Percentiles rank a stretch among this genome's conserved stretches.
Evolutionary conservation across 306 rosid genomes (phyloP).

Genomic region (Lablab purpureus): DNA sequence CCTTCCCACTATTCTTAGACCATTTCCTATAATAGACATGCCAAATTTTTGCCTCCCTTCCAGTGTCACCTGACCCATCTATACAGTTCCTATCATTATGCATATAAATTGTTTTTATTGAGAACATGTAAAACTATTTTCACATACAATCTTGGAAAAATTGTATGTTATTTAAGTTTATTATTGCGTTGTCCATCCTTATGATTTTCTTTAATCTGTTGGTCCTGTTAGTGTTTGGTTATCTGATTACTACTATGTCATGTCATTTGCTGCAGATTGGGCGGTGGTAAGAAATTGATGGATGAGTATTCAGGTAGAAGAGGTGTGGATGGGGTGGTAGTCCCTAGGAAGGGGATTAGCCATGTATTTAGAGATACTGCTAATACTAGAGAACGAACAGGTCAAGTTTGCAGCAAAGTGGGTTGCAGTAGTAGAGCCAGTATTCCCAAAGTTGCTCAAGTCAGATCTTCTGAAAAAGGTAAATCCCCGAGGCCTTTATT

Average conservation of each 20-base stretch:
- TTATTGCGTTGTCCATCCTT: background rate
- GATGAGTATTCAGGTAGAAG: constrained; percentile 73
- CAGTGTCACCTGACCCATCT: too few relatives aligned
- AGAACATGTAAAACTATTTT: background rate
- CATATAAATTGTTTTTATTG: background rate
- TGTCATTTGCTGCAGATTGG: constrained; percentile 51
- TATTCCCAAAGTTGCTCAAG: constrained; percentile 59
- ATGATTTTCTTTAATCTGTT: background rate
- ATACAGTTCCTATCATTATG: background rate
- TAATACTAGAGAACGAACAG: constrained; percentile 59
- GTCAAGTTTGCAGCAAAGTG: constrained; percentile 60
- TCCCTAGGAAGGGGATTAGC: constrained; percentile 65
- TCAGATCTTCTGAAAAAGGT: constrained; percentile 57
- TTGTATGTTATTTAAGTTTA: background rate
- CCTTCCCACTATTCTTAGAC: too few relatives aligned
- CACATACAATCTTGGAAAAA: background rate
- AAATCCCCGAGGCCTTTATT: constrained; percentile 59
- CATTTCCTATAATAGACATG: too few relatives aligned
- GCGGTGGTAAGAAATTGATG: constrained; percentile 57
- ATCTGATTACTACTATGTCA: constrained; percentile 6
- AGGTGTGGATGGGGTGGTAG: constrained; percentile 56
- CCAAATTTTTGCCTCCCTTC: too few relatives aligned
- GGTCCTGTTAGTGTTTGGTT: background rate
- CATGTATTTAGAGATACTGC: constrained; percentile 62
- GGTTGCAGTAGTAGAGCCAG: constrained; percentile 67